Conservation (phyloP, 257 asterid species). For the Nicotiana otophora region DNA sequence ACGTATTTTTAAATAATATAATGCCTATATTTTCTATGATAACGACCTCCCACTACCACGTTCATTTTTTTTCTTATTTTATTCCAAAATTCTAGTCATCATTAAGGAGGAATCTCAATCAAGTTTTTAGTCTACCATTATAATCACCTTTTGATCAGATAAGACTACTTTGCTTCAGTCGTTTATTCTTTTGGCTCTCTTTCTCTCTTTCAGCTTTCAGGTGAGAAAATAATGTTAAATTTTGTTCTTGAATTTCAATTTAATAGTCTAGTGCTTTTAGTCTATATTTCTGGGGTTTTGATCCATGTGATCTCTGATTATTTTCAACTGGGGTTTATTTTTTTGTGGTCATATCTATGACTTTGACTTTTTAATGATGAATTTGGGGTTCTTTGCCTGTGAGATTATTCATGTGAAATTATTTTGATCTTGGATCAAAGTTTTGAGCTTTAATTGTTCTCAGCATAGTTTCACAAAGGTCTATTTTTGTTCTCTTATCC, state of each 20-base stretch:
- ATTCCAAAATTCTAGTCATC: conserved; percentile 13
- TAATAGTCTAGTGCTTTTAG: conserved; percentile 2
- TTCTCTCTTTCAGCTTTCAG: conserved; percentile 16
- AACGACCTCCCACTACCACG: conserved; percentile 31
- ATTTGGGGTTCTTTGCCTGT: conserved; percentile 15
- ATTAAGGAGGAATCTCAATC: conserved; percentile 27
- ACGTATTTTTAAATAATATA: background rate
- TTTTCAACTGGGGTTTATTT: conserved; percentile 16
- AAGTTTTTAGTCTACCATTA: conserved; percentile 13
- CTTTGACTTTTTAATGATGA: conserved; percentile 25
- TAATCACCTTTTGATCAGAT: conserved; percentile 23
- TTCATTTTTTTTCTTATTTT: background rate
- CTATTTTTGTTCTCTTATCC: conserved; percentile 4
- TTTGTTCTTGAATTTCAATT: conserved; percentile 8
- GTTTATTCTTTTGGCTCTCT: conserved; percentile 14
- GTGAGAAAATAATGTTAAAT: conserved; percentile 18
- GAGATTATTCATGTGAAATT: background rate
- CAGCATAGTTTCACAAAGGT: conserved; percentile 10
- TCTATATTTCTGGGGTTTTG: conserved; percentile 3
- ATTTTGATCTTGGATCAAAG: conserved; percentile 5
- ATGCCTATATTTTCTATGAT: conserved; percentile 12
- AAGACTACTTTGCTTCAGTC: conserved; percentile 21
- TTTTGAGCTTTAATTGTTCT: conserved; percentile 28
- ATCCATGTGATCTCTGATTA: conserved; percentile 17
- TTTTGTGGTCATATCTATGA: conserved; percentile 21